Conservation (phyloP, 2,329 filamentous ascomycete genomes). For the Diaporthe velutina region DNA sequence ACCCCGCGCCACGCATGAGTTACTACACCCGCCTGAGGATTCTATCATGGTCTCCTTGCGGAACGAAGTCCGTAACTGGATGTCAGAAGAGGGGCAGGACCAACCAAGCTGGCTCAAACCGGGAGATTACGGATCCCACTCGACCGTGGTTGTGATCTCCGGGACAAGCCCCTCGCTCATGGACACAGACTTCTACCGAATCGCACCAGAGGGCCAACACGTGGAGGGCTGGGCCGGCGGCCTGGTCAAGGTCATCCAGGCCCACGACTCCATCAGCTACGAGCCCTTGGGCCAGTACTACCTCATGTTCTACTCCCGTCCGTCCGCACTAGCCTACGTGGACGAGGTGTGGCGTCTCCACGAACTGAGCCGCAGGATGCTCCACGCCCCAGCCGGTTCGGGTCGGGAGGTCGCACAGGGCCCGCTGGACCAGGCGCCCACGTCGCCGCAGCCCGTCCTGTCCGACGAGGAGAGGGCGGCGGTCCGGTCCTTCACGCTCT, state of each 20-base stretch:
- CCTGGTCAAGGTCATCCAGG: slow-evolving; percentile 74
- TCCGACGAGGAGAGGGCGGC: slow-evolving; percentile 51
- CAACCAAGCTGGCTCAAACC: slow-evolving; percentile 12
- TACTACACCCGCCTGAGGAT: slow-evolving; percentile 5
- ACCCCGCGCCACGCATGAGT: background rate
- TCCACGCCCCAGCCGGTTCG: slow-evolving; percentile 47
- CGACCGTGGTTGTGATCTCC: slow-evolving; percentile 65
- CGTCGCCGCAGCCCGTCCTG: slow-evolving; percentile 54
- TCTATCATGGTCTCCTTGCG: slow-evolving; percentile 34
- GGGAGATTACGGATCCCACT: slow-evolving; percentile 34
- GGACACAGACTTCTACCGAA: slow-evolving; percentile 78
- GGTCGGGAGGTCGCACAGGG: slow-evolving; percentile 54
- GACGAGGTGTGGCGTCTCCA: slow-evolving; percentile 66
- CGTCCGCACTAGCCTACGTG: slow-evolving; percentile 73
- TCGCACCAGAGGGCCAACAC: slow-evolving; percentile 72
- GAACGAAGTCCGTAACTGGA: slow-evolving; percentile 39
- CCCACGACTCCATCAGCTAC: slow-evolving; percentile 73
- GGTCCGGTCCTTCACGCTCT: slow-evolving; percentile 62
- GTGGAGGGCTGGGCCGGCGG: slow-evolving; percentile 77
- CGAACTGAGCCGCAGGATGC: slow-evolving; percentile 44
- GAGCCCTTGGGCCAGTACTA: slow-evolving; percentile 75
- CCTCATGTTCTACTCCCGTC: slow-evolving; percentile 73
- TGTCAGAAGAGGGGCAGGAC: slow-evolving; percentile 6
- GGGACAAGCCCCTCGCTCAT: slow-evolving; percentile 70
- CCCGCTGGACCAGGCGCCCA: slow-evolving; percentile 52